Evolutionary conservation across 2,329 filamentous ascomycete genomes (phyloP).

Genomic region (Nakataea oryzae): DNA sequence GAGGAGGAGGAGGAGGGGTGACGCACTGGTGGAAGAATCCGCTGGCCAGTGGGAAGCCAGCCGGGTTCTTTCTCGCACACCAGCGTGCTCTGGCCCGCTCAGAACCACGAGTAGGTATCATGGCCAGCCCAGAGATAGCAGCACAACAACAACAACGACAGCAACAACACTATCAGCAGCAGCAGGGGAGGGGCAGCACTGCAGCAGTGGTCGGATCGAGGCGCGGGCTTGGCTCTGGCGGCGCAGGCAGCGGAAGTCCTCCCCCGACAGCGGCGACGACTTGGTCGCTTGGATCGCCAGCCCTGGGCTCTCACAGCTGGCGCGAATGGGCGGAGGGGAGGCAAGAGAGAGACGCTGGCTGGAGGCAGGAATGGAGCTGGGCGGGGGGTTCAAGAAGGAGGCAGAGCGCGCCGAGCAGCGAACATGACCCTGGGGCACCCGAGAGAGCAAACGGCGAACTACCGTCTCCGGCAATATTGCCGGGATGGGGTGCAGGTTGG

Average conservation of each 20-base stretch:
- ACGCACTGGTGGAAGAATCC: constrained; percentile 28
- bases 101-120: constrained; percentile 27
- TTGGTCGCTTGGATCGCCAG: not conserved
- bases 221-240: not conserved
- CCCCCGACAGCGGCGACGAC: not conserved
- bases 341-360: constrained; percentile 6
- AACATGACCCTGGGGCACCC: constrained; percentile 6
- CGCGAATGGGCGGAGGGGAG: not conserved
- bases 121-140: constrained; percentile 29
- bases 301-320: not conserved
- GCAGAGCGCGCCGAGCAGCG: constrained; percentile 9
- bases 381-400: constrained; percentile 10
- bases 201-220: not conserved
- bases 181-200: constrained; percentile 1
- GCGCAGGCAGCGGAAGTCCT: not conserved
- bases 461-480: constrained; percentile 14
- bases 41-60: constrained; percentile 38
- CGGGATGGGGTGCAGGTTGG: constrained; percentile 28
- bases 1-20: not conserved
- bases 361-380: constrained; percentile 5
- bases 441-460: constrained; percentile 2
- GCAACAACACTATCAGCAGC: constrained; percentile 8
- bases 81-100: constrained; percentile 15
- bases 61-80: constrained; percentile 33
- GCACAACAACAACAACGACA: constrained; percentile 9